A percentile compares a stretch with the other conserved stretches of the same genome.
phyloP scores from a whole-genome alignment of 305 asterid species.

The Rubia balearica region DNA sequence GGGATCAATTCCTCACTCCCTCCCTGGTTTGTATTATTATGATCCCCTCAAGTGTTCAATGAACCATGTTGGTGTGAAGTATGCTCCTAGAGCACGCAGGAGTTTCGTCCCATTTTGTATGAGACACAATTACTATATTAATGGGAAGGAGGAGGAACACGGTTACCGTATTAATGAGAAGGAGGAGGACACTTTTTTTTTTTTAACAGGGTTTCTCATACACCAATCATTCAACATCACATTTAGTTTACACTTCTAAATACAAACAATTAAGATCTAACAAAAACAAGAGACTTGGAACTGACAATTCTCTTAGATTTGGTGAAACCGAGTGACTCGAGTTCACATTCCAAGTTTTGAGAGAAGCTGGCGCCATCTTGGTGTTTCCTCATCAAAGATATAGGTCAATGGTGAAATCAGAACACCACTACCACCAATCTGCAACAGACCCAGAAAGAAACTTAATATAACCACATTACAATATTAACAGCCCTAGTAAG shows the following conservation, averaged over 20 bases:
- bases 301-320: background rate
- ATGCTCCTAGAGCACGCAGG: no score
- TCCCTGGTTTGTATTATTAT: no score
- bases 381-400: conserved; percentile 94
- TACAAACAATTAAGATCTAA: background rate
- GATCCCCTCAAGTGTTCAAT: no score
- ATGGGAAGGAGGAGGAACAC: no score
- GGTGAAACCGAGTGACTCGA: background rate
- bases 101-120: no score
- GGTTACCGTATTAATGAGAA: no score
- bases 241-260: background rate
- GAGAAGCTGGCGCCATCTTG: conserved; percentile 89
- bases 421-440: conserved; percentile 99
- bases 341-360: conserved; percentile 26
- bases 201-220: background rate
- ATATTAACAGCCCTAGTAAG: background rate
- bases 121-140: no score
- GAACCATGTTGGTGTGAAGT: no score
- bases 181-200: no score
- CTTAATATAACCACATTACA: background rate
- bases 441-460: conserved; percentile 20
- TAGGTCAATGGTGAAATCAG: conserved; percentile 84
- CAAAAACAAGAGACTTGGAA: background rate
- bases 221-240: background rate
- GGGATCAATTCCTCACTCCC: no score